Conservation (phyloP, 495 filamentous ascomycete species). For the Aspergillus ostianus region DNA sequence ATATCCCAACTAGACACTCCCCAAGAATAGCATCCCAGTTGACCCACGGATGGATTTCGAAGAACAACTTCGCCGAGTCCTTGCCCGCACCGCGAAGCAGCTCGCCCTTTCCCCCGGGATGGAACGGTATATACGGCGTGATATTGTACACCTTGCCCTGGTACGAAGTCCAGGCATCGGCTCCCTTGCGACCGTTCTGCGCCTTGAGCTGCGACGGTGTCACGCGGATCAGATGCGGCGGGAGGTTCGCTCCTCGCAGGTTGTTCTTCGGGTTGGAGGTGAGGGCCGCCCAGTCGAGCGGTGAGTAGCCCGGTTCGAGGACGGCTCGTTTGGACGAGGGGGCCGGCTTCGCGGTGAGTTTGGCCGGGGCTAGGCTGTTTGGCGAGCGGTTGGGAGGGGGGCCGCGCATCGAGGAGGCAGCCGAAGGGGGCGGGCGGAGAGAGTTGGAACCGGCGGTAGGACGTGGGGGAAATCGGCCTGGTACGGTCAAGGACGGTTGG, state of each 20-base stretch:
- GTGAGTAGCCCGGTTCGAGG: conserved; percentile 83
- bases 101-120: conserved; percentile 89
- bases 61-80: conserved; percentile 72
- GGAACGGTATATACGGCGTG: conserved; percentile 82
- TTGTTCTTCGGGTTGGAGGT: conserved; percentile 61
- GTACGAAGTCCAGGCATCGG: conserved; percentile 84
- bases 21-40: conserved; percentile 94
- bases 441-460: conserved; percentile 15
- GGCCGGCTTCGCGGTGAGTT: conserved; percentile 29
- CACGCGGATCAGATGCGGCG: conserved; percentile 58
- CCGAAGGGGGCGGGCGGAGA: conserved; percentile 26
- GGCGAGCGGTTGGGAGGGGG: conserved; percentile 22
- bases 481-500: conserved; percentile 4
- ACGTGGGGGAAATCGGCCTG: conserved; percentile 23
- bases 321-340: conserved; percentile 59
- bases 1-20: conserved; percentile 79
- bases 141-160: conserved; percentile 92
- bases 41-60: conserved; percentile 95
- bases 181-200: conserved; percentile 75
- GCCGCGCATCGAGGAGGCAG: conserved; percentile 28
- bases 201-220: conserved; percentile 73
- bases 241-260: conserved; percentile 59
- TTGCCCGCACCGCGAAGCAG: conserved; percentile 74
- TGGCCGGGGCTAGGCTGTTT: conserved; percentile 36
- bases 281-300: conserved; percentile 91